Base-by-base conservation (phyloP, 352 stramenopile species). In the Phytophthora pini region DNA sequence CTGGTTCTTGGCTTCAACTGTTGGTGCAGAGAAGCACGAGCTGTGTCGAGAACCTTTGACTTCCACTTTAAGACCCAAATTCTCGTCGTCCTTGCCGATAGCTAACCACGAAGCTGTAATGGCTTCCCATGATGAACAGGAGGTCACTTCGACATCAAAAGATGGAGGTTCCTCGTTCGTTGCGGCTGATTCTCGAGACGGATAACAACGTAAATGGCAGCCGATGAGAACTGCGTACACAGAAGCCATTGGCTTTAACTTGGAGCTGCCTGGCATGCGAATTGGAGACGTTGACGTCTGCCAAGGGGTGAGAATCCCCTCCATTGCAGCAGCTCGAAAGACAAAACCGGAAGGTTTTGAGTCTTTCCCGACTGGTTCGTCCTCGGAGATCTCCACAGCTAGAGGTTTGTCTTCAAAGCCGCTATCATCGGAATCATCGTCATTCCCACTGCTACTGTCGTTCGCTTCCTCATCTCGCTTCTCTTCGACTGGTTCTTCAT, bases 251-350 rank as follows among this genome's bases (percentile, higher is more conserved):
- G 61, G 31, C 41, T 70, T 73, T 38, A 76, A 50, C 38, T 76
- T 73, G 7, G 66, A 67, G 10, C 52, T 70, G 27, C 52, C 60
- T 53, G 47, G 68, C 5, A 67, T 27, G 1, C 51, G 70, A 12
- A 68, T 77, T 0, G 49, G 55, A 27, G 50, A 59, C 20, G 48
- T 60, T 15, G 60, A 73, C 0, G 55, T 64, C 12, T 76, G 68
- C 71, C 79, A 87, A 5, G 64, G 70, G 4, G 58, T 86, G 12
- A 93, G 32, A 0, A 70, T 36, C 11, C 85, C 85, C 49, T 92
- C 81, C 65, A 93, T 89, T 0, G 69, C 65, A 12, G 79, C 82
- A 0, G 56, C 61, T 26, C 62, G 48, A 9, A 74, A 61, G 10
- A 72, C 51, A 24, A 82, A 77, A 5, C 54, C n/a, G 13, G 48